These are phyloP conservation scores for Lactifluus volemus DNA, from an alignment of 768 basidiomycete species.

Conservation along the genomic window DNA sequence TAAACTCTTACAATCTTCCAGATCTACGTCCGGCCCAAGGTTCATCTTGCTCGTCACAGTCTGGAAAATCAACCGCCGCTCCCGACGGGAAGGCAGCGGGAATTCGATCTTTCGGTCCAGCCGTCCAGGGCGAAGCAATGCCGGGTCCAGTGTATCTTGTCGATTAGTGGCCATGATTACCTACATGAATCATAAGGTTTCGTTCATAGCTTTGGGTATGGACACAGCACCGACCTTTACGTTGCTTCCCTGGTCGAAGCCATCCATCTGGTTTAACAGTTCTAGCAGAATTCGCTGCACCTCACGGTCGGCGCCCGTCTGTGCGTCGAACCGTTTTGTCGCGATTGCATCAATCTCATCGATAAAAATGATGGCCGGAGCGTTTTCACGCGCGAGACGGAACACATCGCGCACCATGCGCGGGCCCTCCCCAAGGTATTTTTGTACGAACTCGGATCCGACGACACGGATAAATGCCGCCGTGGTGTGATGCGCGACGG, in stretches of 20 bases:
- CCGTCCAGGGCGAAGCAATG: constrained; percentile 92
- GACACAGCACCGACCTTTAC: constrained; percentile 63
- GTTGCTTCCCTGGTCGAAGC: constrained; percentile 97
- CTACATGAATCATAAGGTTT: constrained; percentile 32
- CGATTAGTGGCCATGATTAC: constrained; percentile 99
- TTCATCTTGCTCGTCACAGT: constrained; percentile 98
- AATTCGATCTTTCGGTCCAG: constrained; percentile 99
- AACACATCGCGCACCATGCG: constrained; percentile 99
- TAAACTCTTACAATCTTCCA: constrained; percentile 82
- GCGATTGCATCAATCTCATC: constrained; percentile 99
- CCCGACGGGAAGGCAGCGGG: constrained; percentile 86
- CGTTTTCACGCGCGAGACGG: constrained; percentile 92
- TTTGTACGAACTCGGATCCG: constrained; percentile 98
- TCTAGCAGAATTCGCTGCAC: constrained; percentile 98
- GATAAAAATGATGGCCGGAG: constrained; percentile 98
- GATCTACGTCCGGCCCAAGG: constrained; percentile 91
- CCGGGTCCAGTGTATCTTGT: constrained; percentile 95
- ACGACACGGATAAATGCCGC: constrained; percentile 98
- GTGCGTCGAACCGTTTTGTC: constrained; percentile 98
- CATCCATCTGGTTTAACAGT: constrained; percentile 98
- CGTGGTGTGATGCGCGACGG: constrained; percentile 97
- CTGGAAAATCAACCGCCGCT: constrained; percentile 96
- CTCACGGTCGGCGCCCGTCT: constrained; percentile 97
- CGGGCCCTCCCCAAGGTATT: constrained; percentile 98
- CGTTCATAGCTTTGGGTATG: not conserved